Conservation (phyloP, 768 basidiomycete genomes). For the Boletus fagicola region DNA sequence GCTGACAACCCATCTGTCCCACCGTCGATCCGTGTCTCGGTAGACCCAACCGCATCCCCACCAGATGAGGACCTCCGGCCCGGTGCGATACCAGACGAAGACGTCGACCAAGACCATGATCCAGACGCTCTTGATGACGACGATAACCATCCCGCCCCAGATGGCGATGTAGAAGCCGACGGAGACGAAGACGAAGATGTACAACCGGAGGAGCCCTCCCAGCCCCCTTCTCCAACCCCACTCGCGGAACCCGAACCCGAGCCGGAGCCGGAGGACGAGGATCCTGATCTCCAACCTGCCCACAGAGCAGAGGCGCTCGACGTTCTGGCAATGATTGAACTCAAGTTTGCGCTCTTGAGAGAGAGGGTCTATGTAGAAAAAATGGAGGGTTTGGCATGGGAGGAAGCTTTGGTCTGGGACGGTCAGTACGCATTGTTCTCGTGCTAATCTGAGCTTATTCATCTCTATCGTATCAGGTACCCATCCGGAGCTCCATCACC, state of each 20-base stretch:
- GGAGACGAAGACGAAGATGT: conserved; percentile 37
- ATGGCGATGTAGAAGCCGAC: conserved; percentile 24
- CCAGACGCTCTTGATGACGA: conserved; percentile 24
- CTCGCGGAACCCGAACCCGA: conserved; percentile 28
- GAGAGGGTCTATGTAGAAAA: conserved; percentile 91
- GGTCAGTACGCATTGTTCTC: conserved; percentile 46
- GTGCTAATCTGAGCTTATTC: not conserved
- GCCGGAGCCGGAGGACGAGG: conserved; percentile 40
- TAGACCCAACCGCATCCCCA: conserved; percentile 21
- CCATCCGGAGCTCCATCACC: conserved; percentile 83
- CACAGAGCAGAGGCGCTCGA: conserved; percentile 88
- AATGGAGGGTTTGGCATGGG: conserved; percentile 88
- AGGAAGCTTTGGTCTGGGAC: conserved; percentile 75
- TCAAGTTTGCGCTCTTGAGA: conserved; percentile 85
- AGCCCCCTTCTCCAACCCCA: conserved; percentile 26
- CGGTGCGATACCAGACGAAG: conserved; percentile 28
- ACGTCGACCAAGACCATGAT: conserved; percentile 25
- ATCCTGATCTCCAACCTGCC: conserved; percentile 73
- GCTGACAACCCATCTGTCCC: conserved; percentile 19
- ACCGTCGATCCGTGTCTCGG: conserved; percentile 18
- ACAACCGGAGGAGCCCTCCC: conserved; percentile 25
- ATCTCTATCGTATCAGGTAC: conserved; percentile 46
- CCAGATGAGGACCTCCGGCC: conserved; percentile 15
- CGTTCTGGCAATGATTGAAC: conserved; percentile 83
- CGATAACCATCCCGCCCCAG: conserved; percentile 17